phyloP scores from a whole-genome alignment of 768 basidiomycete genomes.

The Termitomyces sp. region DNA sequence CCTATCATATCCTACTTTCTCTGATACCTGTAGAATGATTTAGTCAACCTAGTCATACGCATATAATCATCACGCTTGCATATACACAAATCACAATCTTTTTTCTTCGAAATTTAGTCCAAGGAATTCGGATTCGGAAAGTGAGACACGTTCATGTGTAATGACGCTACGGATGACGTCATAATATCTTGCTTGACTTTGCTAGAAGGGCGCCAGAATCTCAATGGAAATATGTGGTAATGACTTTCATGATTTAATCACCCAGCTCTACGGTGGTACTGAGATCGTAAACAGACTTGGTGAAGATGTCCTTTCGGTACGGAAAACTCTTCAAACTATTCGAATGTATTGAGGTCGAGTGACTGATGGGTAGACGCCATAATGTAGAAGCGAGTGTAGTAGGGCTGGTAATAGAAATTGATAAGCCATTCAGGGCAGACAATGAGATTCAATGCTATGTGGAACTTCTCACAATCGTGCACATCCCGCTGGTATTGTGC shows the following conservation, averaged over 20 bases:
- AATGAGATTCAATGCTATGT: neutral
- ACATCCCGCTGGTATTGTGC: neutral
- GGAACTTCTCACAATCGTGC: no score
- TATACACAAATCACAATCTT: neutral
- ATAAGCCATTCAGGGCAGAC: neutral
- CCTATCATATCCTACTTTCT: no score
- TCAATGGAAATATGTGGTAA: no score
- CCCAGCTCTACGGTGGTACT: no score
- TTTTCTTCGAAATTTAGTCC: no score
- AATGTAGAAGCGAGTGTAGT: neutral
- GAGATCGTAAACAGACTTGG: no score
- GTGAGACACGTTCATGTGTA: no score
- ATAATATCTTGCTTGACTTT: no score
- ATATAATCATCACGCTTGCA: slow-evolving; percentile 4
- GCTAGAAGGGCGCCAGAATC: no score
- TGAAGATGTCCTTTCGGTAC: neutral
- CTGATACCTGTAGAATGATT: slow-evolving; percentile 4
- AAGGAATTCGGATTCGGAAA: no score
- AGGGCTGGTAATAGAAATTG: neutral
- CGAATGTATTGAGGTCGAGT: neutral
- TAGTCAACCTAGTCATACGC: slow-evolving; percentile 8
- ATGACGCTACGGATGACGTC: no score
- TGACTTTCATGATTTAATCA: no score
- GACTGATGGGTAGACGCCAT: neutral
- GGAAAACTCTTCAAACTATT: neutral